Percentiles rank a stretch among this genome's conserved stretches.
These are phyloP conservation scores for Thraustotheca clavata DNA, from an alignment of 352 stramenopile genomes.

Conservation along the genomic window DNA sequence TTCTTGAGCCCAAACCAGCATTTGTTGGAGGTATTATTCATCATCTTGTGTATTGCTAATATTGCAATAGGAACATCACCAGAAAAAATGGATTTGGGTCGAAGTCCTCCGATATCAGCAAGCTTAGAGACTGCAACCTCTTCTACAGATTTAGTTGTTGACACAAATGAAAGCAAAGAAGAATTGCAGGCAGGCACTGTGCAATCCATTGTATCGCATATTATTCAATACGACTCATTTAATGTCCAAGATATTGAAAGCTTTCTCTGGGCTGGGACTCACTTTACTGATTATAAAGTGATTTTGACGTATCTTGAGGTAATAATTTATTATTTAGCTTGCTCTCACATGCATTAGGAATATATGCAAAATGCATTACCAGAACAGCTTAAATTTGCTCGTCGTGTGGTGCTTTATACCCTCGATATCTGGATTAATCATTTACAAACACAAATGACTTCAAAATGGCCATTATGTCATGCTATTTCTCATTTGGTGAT, in stretches of 20 bases:
- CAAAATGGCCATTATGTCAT: constrained; percentile 47
- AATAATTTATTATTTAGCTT: neutral
- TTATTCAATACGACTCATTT: constrained; percentile 51
- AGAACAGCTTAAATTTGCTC: constrained; percentile 39
- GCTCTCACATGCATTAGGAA: constrained; percentile 19
- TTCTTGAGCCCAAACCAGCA: neutral
- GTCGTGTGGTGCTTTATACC: constrained; percentile 64
- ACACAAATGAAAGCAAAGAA: constrained; percentile 25
- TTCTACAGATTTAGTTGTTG: neutral
- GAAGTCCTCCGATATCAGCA: neutral
- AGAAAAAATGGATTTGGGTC: neutral
- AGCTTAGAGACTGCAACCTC: neutral
- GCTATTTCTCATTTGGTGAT: constrained; percentile 54
- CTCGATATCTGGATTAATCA: constrained; percentile 69
- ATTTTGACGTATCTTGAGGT: constrained; percentile 45
- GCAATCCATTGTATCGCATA: constrained; percentile 39
- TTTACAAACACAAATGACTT: constrained; percentile 62
- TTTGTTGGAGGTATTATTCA: neutral
- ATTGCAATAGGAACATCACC: neutral
- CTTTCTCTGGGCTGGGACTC: constrained; percentile 55
- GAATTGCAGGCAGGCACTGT: constrained; percentile 66
- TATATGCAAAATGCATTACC: constrained; percentile 26
- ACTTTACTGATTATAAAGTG: constrained; percentile 25
- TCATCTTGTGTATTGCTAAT: neutral
- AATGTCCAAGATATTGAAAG: constrained; percentile 49